These are phyloP conservation scores for Exophiala sp. DNA, from an alignment of 2,329 filamentous ascomycete species.

Conservation along the genomic window DNA sequence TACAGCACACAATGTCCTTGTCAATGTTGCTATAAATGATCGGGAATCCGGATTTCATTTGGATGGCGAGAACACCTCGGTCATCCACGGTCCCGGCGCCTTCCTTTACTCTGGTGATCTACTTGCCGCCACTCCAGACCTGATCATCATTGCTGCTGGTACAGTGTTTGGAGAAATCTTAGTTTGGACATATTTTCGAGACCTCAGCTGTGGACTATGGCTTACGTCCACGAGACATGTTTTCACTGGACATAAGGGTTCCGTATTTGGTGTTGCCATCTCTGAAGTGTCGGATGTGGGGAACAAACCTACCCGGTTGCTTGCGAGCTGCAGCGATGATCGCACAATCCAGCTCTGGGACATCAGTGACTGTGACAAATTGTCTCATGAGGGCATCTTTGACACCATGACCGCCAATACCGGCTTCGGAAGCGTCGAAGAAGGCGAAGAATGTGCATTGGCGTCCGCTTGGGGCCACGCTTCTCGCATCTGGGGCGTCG, in stretches of 20 bases:
- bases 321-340: conserved; percentile 94
- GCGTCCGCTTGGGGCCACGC: conserved; percentile 79
- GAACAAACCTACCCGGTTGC: conserved; percentile 53
- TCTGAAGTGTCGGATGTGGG: conserved; percentile 53
- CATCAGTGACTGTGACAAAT: conserved; percentile 57
- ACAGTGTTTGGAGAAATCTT: conserved; percentile 94
- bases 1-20: conserved; percentile 82
- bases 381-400: neutral
- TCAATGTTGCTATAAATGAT: conserved; percentile 43
- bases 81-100: conserved; percentile 61
- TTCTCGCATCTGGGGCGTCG: conserved; percentile 85
- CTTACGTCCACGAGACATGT: conserved; percentile 50
- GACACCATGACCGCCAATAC: conserved; percentile 49
- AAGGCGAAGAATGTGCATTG: conserved; percentile 32
- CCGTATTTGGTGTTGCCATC: conserved; percentile 84
- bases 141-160: conserved; percentile 75
- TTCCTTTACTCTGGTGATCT: conserved; percentile 85
- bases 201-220: conserved; percentile 22
- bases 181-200: conserved; percentile 68
- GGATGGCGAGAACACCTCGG: conserved; percentile 34
- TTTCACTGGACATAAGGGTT: conserved; percentile 77
- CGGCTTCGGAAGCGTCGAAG: conserved; percentile 54
- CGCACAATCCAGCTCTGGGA: conserved; percentile 87
- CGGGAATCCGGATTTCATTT: conserved; percentile 22
- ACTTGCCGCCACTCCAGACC: conserved; percentile 55